Conservation (phyloP, 75 land plant species). For the Selaginella tamariscina region DNA sequence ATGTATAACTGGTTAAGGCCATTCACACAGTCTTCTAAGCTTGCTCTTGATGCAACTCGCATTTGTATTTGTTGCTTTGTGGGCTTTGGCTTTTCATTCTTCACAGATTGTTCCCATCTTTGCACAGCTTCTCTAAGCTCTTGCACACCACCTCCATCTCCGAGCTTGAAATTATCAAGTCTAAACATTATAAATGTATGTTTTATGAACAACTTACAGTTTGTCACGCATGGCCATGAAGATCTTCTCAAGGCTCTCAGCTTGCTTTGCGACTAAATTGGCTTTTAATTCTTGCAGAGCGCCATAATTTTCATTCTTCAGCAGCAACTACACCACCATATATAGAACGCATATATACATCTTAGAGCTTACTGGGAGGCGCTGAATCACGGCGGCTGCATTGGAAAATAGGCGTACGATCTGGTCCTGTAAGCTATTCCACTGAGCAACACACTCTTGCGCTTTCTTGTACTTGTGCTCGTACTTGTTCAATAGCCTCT, state of each 20-base stretch:
- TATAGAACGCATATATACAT: constrained; percentile 6
- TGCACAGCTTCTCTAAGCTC: constrained; percentile 41
- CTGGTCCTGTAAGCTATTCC: constrained; percentile 47
- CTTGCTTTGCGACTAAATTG: constrained; percentile 39
- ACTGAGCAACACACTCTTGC: constrained; percentile 36
- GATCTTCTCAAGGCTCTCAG: constrained; percentile 41
- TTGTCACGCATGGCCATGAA: constrained; percentile 37
- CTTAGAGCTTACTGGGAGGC: constrained; percentile 38
- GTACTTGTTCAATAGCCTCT: constrained; percentile 46
- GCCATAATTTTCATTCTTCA: constrained; percentile 63
- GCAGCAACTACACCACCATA: too few species aligned
- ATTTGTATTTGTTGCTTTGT: constrained; percentile 44
- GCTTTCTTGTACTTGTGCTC: constrained; percentile 47
- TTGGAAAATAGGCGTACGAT: constrained; percentile 46
- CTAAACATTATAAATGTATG: neutral
- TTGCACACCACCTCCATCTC: constrained; percentile 34
- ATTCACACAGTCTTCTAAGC: constrained; percentile 48
- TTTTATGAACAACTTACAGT: constrained; percentile 28
- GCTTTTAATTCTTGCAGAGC: constrained; percentile 20
- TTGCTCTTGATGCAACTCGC: constrained; percentile 47
- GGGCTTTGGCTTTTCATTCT: constrained; percentile 29
- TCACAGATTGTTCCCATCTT: constrained; percentile 41
- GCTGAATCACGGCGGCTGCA: constrained; percentile 52
- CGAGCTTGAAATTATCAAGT: constrained; percentile 24
- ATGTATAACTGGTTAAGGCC: constrained; percentile 41